A percentile compares a stretch with the other conserved stretches of the same genome.
phyloP scores from a whole-genome alignment of 805 yeast species.

The Saturnispora saitoi region DNA sequence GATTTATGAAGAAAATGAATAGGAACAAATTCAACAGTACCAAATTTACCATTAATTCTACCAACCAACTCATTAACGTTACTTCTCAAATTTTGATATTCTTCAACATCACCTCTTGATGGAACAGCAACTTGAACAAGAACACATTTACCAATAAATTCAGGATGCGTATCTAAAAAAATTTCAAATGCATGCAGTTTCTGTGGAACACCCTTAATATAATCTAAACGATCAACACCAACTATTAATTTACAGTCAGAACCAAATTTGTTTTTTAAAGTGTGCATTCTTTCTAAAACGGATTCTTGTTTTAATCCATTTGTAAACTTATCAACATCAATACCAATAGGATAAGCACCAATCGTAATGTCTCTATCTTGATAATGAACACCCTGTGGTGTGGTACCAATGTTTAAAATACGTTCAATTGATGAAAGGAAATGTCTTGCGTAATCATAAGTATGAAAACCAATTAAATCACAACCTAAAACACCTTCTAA shows the following conservation, averaged over 20 bases:
- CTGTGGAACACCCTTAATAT: slow-evolving; percentile 97
- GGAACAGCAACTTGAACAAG: slow-evolving; percentile 97
- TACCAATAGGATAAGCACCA: slow-evolving; percentile 99
- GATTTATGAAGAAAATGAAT: slow-evolving; percentile 94
- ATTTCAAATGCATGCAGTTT: slow-evolving; percentile 94
- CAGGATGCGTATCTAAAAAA: slow-evolving; percentile 86
- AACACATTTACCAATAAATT: slow-evolving; percentile 96
- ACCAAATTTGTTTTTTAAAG: slow-evolving; percentile 54
- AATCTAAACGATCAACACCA: slow-evolving; percentile 94
- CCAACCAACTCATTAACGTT: slow-evolving; percentile 96
- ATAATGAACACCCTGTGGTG: slow-evolving; percentile 85
- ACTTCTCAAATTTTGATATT: slow-evolving; percentile 86
- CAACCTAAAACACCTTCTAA: slow-evolving; percentile 87
- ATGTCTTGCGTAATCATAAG: slow-evolving; percentile 98
- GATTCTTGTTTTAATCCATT: slow-evolving; percentile 59
- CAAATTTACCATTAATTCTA: slow-evolving; percentile 90
- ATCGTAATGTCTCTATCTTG: slow-evolving; percentile 70
- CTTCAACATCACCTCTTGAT: slow-evolving; percentile 95
- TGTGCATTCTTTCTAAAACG: slow-evolving; percentile 59
- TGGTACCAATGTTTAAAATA: slow-evolving; percentile 69
- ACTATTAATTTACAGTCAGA: slow-evolving; percentile 77
- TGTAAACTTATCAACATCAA: slow-evolving; percentile 85
- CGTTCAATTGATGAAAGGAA: slow-evolving; percentile 84
- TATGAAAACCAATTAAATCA: slow-evolving; percentile 94
- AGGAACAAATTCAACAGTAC: slow-evolving; percentile 95